Conservation (phyloP, 352 stramenopile genomes). For the Phytophthora cactorum region DNA sequence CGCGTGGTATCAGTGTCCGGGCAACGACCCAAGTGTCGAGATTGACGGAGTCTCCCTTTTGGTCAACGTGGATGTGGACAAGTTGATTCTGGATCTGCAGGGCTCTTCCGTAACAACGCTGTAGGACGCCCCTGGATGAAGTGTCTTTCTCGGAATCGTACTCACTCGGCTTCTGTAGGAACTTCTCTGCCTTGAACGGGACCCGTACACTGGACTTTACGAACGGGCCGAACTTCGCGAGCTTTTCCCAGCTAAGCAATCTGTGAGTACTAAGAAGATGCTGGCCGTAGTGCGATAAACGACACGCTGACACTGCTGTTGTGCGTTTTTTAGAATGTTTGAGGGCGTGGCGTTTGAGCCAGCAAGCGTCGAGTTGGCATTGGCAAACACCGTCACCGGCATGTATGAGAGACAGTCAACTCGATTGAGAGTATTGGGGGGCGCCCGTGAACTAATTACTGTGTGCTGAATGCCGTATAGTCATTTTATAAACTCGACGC, state of each 20-base stretch:
- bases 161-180: slow-evolving; percentile 1
- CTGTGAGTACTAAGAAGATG: slow-evolving; percentile 2
- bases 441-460: neutral
- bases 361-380: neutral
- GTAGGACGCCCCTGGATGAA: neutral
- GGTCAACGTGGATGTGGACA: slow-evolving; percentile 9
- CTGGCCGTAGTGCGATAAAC: neutral
- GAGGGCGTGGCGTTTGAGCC: neutral
- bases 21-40: neutral
- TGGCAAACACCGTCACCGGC: neutral
- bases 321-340: neutral
- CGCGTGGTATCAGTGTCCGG: neutral
- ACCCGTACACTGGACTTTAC: neutral
- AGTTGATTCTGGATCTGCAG: slow-evolving; percentile 3
- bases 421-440: neutral
- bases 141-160: neutral
- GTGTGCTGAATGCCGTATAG: neutral
- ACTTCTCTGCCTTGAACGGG: neutral
- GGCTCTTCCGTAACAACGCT: slow-evolving; percentile 6
- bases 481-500: neutral
- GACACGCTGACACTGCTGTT: neutral
- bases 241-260: neutral
- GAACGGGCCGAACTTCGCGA: neutral
- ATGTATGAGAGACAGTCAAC: neutral
- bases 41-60: slow-evolving; percentile 1